A percentile compares a stretch with the other conserved stretches of the same genome.
These are phyloP conservation scores for Xylaria sp. DNA, from an alignment of 2,329 filamentous ascomycete species.

Conservation along the genomic window DNA sequence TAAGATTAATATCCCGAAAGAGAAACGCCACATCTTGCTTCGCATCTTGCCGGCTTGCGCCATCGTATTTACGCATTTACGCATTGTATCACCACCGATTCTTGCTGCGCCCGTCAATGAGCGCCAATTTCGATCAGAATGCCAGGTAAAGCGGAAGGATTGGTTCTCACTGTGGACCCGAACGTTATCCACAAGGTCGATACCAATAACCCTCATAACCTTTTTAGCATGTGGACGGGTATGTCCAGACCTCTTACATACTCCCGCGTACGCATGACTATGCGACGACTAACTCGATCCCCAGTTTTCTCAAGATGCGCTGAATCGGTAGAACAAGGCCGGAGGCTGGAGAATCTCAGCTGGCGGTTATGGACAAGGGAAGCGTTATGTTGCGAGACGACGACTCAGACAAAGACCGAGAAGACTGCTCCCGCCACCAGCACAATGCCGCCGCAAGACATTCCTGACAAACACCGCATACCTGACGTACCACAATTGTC, in stretches of 20 bases:
- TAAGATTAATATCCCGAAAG: slow-evolving; percentile 9
- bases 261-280: slow-evolving; percentile 9
- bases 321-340: slow-evolving; percentile 91
- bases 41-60: slow-evolving; percentile 38
- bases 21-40: slow-evolving; percentile 7
- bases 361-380: slow-evolving; percentile 97
- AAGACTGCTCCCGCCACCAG: slow-evolving; percentile 49
- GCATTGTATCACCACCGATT: slow-evolving; percentile 35
- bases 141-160: slow-evolving; percentile 84
- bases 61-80: slow-evolving; percentile 39
- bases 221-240: slow-evolving; percentile 98
- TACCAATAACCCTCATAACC: slow-evolving; percentile 88
- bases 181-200: slow-evolving; percentile 95
- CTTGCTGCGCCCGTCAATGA: slow-evolving; percentile 42
- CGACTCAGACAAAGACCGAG: slow-evolving; percentile 62
- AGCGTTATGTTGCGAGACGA: slow-evolving; percentile 83
- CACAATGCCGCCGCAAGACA: slow-evolving; percentile 61
- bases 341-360: slow-evolving; percentile 91
- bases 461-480: slow-evolving; percentile 56
- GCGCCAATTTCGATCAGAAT: slow-evolving; percentile 61
- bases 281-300: slow-evolving; percentile 47
- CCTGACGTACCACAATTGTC: slow-evolving; percentile 76
- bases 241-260: slow-evolving; percentile 53
- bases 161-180: slow-evolving; percentile 90
- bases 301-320: slow-evolving; percentile 93